These are phyloP conservation scores for Penicillium olsonii DNA, from an alignment of 2,329 filamentous ascomycete genomes.

Conservation along the genomic window DNA sequence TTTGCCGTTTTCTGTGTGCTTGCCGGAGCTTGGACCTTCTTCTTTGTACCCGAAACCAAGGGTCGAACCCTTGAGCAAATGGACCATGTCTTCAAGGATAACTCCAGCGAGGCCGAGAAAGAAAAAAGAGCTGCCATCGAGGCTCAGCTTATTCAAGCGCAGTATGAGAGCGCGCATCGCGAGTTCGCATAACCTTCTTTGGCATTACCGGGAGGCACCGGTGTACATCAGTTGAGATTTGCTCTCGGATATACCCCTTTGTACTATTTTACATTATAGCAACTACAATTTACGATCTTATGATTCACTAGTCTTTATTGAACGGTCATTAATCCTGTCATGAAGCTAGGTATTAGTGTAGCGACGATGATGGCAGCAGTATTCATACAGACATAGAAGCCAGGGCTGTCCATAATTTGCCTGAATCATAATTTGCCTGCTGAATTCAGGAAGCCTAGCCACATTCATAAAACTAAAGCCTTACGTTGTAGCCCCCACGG, in stretches of 20 bases:
- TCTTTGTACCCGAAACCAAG: slow-evolving; percentile 61
- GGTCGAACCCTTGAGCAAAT: slow-evolving; percentile 59
- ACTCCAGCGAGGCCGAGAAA: slow-evolving; percentile 34
- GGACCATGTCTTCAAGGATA: slow-evolving; percentile 48
- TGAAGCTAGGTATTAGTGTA: too few relatives aligned
- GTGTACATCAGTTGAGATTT: background rate
- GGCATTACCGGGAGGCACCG: background rate
- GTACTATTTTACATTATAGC: background rate
- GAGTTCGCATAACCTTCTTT: slow-evolving; percentile 14
- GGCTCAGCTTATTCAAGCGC: slow-evolving; percentile 25
- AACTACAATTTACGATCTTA: background rate
- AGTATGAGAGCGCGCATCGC: slow-evolving; percentile 12
- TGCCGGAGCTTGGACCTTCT: slow-evolving; percentile 53
- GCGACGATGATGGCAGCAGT: too few relatives aligned
- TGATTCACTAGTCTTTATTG: too few relatives aligned
- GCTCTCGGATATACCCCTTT: background rate
- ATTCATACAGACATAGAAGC: too few relatives aligned
- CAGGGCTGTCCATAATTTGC: too few relatives aligned
- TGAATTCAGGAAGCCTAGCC: too few relatives aligned
- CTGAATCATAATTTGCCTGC: too few relatives aligned
- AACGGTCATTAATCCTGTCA: background rate
- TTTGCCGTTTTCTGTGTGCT: slow-evolving; percentile 59
- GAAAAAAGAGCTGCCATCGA: slow-evolving; percentile 36
- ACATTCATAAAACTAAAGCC: too few relatives aligned
- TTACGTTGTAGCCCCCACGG: too few relatives aligned